These are phyloP conservation scores for Cyberlindnera mycetangii DNA, from an alignment of 805 yeast species.

Conservation along the genomic window DNA sequence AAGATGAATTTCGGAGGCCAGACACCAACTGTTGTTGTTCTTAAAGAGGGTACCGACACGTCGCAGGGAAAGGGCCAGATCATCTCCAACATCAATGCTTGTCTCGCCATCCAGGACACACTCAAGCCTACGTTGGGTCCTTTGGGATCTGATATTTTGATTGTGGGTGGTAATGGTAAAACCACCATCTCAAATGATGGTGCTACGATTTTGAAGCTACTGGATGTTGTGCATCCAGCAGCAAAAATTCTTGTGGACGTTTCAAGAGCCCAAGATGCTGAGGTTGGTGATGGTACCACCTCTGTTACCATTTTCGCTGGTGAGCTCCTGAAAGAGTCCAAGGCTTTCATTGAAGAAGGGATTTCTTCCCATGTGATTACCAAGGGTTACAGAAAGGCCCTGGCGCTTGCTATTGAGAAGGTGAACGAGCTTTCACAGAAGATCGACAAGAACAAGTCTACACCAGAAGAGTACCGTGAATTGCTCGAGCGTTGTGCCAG, in stretches of 20 bases:
- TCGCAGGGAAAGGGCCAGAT: conserved; percentile 97
- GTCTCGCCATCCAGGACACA: conserved; percentile 95
- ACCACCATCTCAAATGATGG: conserved; percentile 98
- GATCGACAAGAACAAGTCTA: conserved; percentile 50
- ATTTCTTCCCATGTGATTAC: conserved; percentile 86
- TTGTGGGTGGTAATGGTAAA: conserved; percentile 77
- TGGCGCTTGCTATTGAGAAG: conserved; percentile 67
- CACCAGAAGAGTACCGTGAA: conserved; percentile 55
- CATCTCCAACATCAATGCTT: conserved; percentile 92
- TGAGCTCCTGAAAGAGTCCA: conserved; percentile 88
- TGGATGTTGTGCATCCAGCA: conserved; percentile 98
- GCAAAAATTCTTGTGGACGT: conserved; percentile 94
- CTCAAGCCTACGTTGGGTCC: conserved; percentile 95
- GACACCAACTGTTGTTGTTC: conserved; percentile 96
- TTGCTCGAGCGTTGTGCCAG: conserved; percentile 88
- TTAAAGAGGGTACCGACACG: conserved; percentile 96
- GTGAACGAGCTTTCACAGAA: conserved; percentile 75
- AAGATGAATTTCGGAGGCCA: conserved; percentile 85
- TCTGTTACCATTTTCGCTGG: conserved; percentile 94
- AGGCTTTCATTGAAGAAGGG: conserved; percentile 91
- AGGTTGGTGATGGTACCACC: conserved; percentile 98
- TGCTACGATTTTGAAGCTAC: conserved; percentile 86
- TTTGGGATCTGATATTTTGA: conserved; percentile 90
- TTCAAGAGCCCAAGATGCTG: conserved; percentile 95
- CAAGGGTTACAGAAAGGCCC: conserved; percentile 85